phyloP scores from a whole-genome alignment of 2,329 filamentous ascomycete genomes.

The Dothideomycetes sp. region DNA sequence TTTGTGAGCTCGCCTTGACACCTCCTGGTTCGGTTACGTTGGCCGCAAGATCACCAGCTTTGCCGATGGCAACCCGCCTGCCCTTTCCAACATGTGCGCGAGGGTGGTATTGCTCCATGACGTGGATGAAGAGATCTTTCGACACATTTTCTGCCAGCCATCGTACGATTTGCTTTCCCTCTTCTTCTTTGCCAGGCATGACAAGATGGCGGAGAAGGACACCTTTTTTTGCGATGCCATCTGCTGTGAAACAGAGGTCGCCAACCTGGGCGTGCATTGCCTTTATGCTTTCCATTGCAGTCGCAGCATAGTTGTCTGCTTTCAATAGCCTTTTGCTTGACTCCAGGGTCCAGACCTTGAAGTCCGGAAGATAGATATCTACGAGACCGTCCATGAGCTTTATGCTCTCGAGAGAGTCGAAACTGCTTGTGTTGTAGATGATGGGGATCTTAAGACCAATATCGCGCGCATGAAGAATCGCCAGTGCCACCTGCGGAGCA shows the following conservation, averaged over 20 bases:
- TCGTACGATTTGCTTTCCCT: conserved; percentile 61
- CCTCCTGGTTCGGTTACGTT: conserved; percentile 17
- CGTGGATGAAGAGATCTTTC: conserved; percentile 66
- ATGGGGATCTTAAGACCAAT: conserved; percentile 61
- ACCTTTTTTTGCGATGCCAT: conserved; percentile 70
- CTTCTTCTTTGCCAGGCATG: conserved; percentile 70
- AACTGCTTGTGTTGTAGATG: conserved; percentile 76
- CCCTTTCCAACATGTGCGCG: conserved; percentile 71
- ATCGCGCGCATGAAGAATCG: conserved; percentile 61
- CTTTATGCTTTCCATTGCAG: conserved; percentile 65
- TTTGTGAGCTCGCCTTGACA: conserved; percentile 14
- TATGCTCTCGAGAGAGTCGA: conserved; percentile 63
- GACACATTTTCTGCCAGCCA: conserved; percentile 67
- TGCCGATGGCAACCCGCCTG: conserved; percentile 25
- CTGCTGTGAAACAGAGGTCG: conserved; percentile 69
- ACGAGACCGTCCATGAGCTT: conserved; percentile 66
- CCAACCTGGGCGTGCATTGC: conserved; percentile 75
- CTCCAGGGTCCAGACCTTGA: conserved; percentile 64
- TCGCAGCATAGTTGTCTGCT: conserved; percentile 61
- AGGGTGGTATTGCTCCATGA: conserved; percentile 83
- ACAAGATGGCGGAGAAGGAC: conserved; percentile 69
- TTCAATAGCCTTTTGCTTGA: conserved; percentile 66
- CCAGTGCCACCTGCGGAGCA: conserved; percentile 69
- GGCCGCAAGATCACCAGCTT: conserved; percentile 14
- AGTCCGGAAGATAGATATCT: conserved; percentile 81